Conservation (phyloP, 2,329 filamentous ascomycete genomes). For the Ascochyta viciae-villosae region DNA sequence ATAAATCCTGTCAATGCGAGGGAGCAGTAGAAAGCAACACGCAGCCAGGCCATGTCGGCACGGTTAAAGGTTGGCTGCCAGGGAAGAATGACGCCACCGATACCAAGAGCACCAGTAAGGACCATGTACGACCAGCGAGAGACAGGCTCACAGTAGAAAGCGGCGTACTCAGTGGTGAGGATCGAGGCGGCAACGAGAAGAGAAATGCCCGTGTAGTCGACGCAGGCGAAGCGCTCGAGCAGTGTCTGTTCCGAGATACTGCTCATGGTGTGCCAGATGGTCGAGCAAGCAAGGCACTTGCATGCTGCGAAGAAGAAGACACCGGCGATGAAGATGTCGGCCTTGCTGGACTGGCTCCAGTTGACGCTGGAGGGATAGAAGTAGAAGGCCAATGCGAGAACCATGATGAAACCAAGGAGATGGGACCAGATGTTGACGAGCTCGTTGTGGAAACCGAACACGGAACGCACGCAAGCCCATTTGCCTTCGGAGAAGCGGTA, state of each 20-base stretch:
- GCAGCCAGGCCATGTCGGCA: slow-evolving; percentile 87
- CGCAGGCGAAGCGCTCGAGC: slow-evolving; percentile 94
- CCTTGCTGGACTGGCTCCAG: slow-evolving; percentile 84
- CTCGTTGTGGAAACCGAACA: slow-evolving; percentile 89
- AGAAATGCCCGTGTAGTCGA: slow-evolving; percentile 98
- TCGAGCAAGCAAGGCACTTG: slow-evolving; percentile 93
- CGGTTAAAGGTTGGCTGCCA: slow-evolving; percentile 98
- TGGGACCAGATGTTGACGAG: slow-evolving; percentile 99
- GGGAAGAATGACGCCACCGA: slow-evolving; percentile 87
- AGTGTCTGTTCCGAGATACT: slow-evolving; percentile 88
- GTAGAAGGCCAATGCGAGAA: slow-evolving; percentile 90
- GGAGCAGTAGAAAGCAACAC: slow-evolving; percentile 89
- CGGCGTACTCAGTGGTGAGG: slow-evolving; percentile 97
- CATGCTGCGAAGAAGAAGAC: slow-evolving; percentile 96
- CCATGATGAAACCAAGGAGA: slow-evolving; percentile 83
- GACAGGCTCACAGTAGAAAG: slow-evolving; percentile 94
- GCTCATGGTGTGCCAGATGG: slow-evolving; percentile 99
- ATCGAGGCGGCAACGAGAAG: slow-evolving; percentile 94
- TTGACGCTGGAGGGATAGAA: slow-evolving; percentile 90
- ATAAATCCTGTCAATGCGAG: slow-evolving; percentile 88
- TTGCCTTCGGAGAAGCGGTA: slow-evolving; percentile 96
- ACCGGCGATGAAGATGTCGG: slow-evolving; percentile 88
- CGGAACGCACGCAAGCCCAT: slow-evolving; percentile 83
- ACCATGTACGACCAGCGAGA: slow-evolving; percentile 87
- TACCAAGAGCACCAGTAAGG: slow-evolving; percentile 79